Conservation (phyloP, 345 rosid genomes). For the Dipteronia dyeriana region DNA sequence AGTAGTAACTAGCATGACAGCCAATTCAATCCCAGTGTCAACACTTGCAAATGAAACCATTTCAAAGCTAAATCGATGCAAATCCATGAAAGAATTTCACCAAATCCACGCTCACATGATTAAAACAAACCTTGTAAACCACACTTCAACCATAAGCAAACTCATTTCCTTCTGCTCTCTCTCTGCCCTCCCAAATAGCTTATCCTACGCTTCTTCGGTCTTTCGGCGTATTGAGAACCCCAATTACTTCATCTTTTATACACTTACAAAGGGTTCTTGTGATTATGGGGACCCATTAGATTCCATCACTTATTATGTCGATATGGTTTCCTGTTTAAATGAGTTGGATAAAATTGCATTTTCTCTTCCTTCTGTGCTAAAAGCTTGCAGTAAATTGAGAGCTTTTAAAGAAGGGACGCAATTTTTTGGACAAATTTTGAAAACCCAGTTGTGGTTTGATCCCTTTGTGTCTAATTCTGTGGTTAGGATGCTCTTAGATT, state of each 20-base stretch:
- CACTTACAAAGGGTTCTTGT: constrained; percentile 11
- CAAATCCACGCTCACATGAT: constrained; percentile 19
- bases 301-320: constrained; percentile 6
- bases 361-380: constrained; percentile 17
- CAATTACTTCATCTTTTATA: constrained; percentile 8
- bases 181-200: constrained; percentile 7
- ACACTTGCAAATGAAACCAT: background rate
- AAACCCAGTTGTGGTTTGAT: constrained; percentile 1
- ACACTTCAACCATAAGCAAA: constrained; percentile 10
- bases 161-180: constrained; percentile 14
- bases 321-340: constrained; percentile 7
- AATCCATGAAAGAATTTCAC: constrained; percentile 9
- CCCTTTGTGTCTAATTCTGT: constrained; percentile 15
- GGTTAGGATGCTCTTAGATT: constrained; percentile 8
- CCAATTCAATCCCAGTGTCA: background rate
- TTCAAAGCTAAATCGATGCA: background rate
- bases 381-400: constrained; percentile 11
- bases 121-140: constrained; percentile 10
- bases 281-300: background rate
- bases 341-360: constrained; percentile 1
- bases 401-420: constrained; percentile 12
- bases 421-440: constrained; percentile 10
- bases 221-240: constrained; percentile 6
- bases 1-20: constrained; percentile 3
- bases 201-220: constrained; percentile 8